Percentiles rank a stretch among this genome's conserved stretches.
phyloP scores from a whole-genome alignment of 192 early-diverging fungal species.

The Coemansia sp. region DNA sequence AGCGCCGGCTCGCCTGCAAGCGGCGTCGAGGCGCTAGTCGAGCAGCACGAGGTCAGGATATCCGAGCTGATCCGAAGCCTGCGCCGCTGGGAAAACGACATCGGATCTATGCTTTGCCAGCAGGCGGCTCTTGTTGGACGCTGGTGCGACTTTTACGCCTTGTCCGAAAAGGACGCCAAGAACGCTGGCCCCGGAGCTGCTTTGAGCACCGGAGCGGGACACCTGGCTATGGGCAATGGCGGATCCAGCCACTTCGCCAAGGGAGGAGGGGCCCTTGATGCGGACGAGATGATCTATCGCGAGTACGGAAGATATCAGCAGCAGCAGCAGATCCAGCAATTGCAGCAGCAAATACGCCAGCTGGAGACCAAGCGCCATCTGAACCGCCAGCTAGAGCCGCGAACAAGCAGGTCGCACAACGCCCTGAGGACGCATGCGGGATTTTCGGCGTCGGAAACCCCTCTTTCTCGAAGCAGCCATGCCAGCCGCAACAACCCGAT shows the following conservation, averaged over 20 bases:
- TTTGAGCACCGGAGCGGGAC: not conserved
- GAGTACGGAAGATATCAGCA: slow-evolving; percentile 7
- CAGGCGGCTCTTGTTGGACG: slow-evolving; percentile 36
- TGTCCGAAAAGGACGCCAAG: slow-evolving; percentile 3
- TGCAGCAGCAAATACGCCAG: slow-evolving; percentile 10
- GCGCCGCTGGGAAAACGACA: slow-evolving; percentile 37
- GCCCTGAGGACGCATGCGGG: slow-evolving; percentile 11
- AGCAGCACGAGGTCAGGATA: slow-evolving; percentile 45
- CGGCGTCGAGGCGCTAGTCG: slow-evolving; percentile 38
- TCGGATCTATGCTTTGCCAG: slow-evolving; percentile 37
- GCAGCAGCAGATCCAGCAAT: slow-evolving; percentile 9
- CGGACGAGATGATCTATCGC: slow-evolving; percentile 7
- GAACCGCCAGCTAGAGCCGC: slow-evolving; percentile 8
- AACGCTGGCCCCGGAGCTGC: not conserved
- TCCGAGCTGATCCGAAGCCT: slow-evolving; percentile 33
- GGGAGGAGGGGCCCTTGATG: not conserved
- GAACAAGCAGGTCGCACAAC: slow-evolving; percentile 23
- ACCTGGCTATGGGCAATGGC: not conserved
- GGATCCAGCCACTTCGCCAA: not conserved
- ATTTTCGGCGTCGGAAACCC: not conserved
- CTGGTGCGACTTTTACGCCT: slow-evolving; percentile 39
- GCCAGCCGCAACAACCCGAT: not conserved
- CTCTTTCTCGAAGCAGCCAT: not conserved
- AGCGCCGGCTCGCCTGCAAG: slow-evolving; percentile 12
- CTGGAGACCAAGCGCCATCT: slow-evolving; percentile 3